A percentile compares a stretch with the other conserved stretches of the same genome.
phyloP scores from a whole-genome alignment of 306 rosid genomes.

The Quercus robur region DNA sequence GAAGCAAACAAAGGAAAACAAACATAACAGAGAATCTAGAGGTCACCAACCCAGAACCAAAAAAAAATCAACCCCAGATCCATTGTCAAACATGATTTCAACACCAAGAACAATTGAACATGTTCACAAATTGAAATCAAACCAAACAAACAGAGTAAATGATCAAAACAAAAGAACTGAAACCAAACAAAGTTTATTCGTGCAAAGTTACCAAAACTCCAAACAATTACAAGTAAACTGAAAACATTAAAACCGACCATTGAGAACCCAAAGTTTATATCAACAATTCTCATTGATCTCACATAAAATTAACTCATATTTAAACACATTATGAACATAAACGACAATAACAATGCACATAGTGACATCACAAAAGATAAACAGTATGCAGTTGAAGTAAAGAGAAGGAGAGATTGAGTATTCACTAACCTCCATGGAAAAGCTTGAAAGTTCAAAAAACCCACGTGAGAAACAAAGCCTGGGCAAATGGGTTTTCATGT shows the following conservation, averaged over 20 bases:
- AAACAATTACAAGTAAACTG: conserved; percentile 19
- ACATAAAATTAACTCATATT: conserved; percentile 10
- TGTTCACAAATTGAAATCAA: conserved; percentile 3
- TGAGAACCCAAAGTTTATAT: conserved; percentile 22
- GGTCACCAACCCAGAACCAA: conserved; percentile 18
- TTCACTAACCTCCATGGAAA: conserved; percentile 38
- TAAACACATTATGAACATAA: conserved; percentile 8
- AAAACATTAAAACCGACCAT: conserved; percentile 27
- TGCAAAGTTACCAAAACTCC: conserved; percentile 20
- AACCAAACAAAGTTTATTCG: conserved; percentile 22
- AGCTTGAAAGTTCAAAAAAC: conserved; percentile 32
- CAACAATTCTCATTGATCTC: conserved; percentile 22
- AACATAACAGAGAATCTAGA: conserved; percentile 1
- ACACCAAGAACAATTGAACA: conserved; percentile 12
- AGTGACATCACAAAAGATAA: conserved; percentile 21
- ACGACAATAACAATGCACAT: conserved; percentile 22
- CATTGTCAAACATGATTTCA: conserved; percentile 19
- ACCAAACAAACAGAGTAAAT: conserved; percentile 9
- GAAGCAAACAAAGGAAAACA: neutral
- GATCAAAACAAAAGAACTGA: conserved; percentile 16
- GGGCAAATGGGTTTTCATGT: conserved; percentile 49
- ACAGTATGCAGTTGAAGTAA: conserved; percentile 10
- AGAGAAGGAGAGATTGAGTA: conserved; percentile 17
- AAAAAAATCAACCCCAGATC: conserved; percentile 39
- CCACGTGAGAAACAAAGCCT: conserved; percentile 45